A percentile compares a stretch with the other conserved stretches of the same genome.
Evolutionary conservation across 2,329 filamentous ascomycete genomes (phyloP).

Genomic region (Hypoxylon rubiginosum): DNA sequence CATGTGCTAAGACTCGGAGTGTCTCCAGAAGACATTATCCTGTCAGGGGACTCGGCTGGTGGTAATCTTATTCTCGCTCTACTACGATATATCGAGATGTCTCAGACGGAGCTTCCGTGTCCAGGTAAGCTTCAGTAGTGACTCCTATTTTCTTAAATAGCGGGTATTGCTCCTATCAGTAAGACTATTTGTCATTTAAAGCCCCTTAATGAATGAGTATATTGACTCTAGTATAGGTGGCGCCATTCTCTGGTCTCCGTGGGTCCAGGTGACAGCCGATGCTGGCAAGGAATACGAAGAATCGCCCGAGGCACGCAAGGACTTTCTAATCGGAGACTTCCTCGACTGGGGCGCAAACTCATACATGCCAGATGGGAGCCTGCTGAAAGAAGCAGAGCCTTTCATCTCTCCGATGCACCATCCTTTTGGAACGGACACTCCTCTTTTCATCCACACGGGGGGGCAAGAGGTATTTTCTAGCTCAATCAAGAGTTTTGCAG

Average conservation of each 20-base stretch:
- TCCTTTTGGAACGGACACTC: conserved; percentile 24
- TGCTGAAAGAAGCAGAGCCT: not conserved
- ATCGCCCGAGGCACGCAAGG: conserved; percentile 2
- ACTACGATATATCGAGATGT: conserved; percentile 37
- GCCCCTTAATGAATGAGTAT: not conserved
- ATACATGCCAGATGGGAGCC: conserved; percentile 17
- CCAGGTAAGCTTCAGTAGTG: conserved; percentile 27
- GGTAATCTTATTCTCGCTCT: conserved; percentile 41
- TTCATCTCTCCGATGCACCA: conserved; percentile 36
- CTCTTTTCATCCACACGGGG: conserved; percentile 27
- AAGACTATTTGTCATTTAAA: no score
- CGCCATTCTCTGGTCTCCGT: conserved; percentile 38
- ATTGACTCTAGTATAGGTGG: conserved; percentile 4
- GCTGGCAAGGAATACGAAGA: conserved; percentile 25
- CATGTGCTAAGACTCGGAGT: conserved; percentile 38
- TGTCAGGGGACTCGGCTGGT: conserved; percentile 42
- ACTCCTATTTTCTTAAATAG: not conserved
- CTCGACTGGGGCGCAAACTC: conserved; percentile 35
- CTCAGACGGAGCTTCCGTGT: conserved; percentile 19
- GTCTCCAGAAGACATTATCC: conserved; percentile 31
- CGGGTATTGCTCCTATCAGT: no score
- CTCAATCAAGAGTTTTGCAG: conserved; percentile 27
- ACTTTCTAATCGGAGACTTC: conserved; percentile 8
- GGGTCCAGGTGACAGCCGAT: conserved; percentile 34
- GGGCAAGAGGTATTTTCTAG: conserved; percentile 17